Conservation (phyloP, 2,329 filamentous ascomycete genomes). For the Fusarium luffae region DNA sequence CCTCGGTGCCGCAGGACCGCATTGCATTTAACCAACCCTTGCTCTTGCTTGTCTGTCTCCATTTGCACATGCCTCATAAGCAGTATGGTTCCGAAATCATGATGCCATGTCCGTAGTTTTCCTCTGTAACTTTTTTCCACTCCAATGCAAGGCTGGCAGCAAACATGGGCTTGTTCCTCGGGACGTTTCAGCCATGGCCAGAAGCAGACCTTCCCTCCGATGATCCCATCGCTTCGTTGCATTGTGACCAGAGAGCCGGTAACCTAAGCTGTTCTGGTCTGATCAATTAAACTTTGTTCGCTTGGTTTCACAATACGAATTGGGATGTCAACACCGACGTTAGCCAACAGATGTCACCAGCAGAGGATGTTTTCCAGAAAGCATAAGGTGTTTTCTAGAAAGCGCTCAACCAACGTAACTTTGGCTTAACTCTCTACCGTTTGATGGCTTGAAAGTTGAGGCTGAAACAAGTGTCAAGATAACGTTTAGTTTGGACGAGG, state of each 20-base stretch:
- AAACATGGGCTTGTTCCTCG: constrained; percentile 12
- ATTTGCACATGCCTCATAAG: no score
- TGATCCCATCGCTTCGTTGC: constrained; percentile 29
- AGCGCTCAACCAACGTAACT: not conserved
- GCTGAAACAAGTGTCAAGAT: constrained; percentile 12
- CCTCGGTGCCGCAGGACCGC: constrained; percentile 23
- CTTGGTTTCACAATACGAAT: constrained; percentile 36
- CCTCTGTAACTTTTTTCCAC: not conserved
- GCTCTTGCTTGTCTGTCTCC: not conserved
- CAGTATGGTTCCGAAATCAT: constrained; percentile 6
- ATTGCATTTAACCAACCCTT: constrained; percentile 23
- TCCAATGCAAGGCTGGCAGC: not conserved
- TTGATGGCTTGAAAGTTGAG: not conserved
- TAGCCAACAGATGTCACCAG: not conserved
- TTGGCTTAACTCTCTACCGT: not conserved
- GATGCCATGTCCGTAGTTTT: constrained; percentile 11
- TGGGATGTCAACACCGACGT: constrained; percentile 10
- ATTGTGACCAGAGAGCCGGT: constrained; percentile 39
- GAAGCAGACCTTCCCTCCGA: constrained; percentile 35
- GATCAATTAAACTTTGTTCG: constrained; percentile 28
- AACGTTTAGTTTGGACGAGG: constrained; percentile 19
- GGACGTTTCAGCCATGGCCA: constrained; percentile 39
- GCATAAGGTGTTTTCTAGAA: constrained; percentile 1
- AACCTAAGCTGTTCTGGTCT: constrained; percentile 29
- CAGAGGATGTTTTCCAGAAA: not conserved